Conservation (phyloP, 495 filamentous ascomycete species). For the Penicillium fimorum region DNA sequence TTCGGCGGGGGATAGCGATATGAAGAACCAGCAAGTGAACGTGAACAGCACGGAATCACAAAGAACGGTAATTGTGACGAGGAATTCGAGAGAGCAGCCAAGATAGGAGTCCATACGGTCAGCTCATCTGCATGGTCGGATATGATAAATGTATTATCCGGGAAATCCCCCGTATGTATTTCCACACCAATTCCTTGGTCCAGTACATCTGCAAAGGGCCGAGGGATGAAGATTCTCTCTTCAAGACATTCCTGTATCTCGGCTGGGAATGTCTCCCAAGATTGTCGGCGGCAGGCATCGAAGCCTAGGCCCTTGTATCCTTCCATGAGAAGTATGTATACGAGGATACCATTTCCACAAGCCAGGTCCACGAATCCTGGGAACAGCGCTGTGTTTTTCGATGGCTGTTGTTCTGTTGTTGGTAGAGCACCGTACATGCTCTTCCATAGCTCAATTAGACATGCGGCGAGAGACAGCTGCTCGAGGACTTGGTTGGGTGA, state of each 20-base stretch:
- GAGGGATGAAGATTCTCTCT: conserved; percentile 74
- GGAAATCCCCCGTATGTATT: conserved; percentile 71
- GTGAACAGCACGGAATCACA: conserved; percentile 92
- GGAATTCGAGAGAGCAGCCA: conserved; percentile 69
- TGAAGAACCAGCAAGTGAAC: conserved; percentile 71
- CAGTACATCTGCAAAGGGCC: conserved; percentile 43
- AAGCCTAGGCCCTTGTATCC: conserved; percentile 88
- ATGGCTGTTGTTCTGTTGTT: conserved; percentile 18
- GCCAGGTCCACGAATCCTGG: conserved; percentile 95
- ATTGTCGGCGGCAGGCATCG: conserved; percentile 78
- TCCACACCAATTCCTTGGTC: conserved; percentile 22
- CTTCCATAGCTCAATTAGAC: conserved; percentile 88
- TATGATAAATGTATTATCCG: conserved; percentile 80
- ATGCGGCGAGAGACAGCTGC: conserved; percentile 88
- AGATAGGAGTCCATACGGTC: conserved; percentile 90
- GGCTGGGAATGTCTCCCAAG: conserved; percentile 71
- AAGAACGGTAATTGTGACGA: conserved; percentile 64
- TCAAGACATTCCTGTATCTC: conserved; percentile 55
- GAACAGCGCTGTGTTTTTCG: conserved; percentile 42
- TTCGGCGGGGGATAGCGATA: conserved; percentile 65
- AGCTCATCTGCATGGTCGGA: conserved; percentile 96
- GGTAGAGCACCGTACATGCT: conserved; percentile 66
- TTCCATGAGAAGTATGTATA: conserved; percentile 77
- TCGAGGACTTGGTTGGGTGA: conserved; percentile 93
- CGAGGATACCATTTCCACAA: conserved; percentile 92